These are phyloP conservation scores for Claviceps sp. DNA, from an alignment of 2,329 filamentous ascomycete genomes.

Conservation along the genomic window DNA sequence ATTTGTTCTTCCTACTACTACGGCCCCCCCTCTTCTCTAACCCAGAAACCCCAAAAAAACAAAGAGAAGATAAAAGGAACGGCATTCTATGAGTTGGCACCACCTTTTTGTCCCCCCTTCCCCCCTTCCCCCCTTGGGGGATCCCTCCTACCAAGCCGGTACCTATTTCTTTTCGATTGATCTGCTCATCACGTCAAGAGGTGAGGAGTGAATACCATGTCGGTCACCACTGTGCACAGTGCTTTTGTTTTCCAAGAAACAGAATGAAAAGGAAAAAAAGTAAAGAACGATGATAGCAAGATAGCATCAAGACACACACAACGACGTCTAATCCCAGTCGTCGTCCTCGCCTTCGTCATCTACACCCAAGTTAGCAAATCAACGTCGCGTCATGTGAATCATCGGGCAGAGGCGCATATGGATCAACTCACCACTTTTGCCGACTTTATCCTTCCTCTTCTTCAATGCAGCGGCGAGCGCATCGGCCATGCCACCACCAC, in stretches of 20 bases:
- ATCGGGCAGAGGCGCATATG: neutral
- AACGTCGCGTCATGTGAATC: neutral
- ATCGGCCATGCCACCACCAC: constrained; percentile 60
- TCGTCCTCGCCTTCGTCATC: constrained; percentile 69
- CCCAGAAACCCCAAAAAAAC: too few relatives aligned
- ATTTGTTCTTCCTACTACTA: too few relatives aligned
- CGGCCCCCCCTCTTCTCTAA: too few relatives aligned
- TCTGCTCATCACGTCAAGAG: neutral
- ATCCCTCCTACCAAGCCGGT: neutral
- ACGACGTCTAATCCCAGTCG: constrained; percentile 42
- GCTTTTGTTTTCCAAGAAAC: neutral
- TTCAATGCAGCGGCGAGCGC: constrained; percentile 66
- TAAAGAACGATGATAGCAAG: too few relatives aligned
- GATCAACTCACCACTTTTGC: constrained; percentile 70
- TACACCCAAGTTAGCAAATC: constrained; percentile 19
- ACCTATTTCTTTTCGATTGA: neutral
- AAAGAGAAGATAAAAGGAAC: too few relatives aligned
- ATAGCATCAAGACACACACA: too few relatives aligned
- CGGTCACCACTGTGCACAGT: neutral
- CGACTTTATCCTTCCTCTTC: constrained; percentile 86
- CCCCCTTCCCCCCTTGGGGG: too few relatives aligned
- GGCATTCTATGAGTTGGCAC: too few relatives aligned
- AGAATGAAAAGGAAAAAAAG: constrained; percentile 9
- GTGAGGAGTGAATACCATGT: too few relatives aligned
- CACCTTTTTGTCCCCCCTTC: too few relatives aligned